These are phyloP conservation scores for Mrakia frigida DNA, from an alignment of 768 basidiomycete genomes.

Conservation along the genomic window DNA sequence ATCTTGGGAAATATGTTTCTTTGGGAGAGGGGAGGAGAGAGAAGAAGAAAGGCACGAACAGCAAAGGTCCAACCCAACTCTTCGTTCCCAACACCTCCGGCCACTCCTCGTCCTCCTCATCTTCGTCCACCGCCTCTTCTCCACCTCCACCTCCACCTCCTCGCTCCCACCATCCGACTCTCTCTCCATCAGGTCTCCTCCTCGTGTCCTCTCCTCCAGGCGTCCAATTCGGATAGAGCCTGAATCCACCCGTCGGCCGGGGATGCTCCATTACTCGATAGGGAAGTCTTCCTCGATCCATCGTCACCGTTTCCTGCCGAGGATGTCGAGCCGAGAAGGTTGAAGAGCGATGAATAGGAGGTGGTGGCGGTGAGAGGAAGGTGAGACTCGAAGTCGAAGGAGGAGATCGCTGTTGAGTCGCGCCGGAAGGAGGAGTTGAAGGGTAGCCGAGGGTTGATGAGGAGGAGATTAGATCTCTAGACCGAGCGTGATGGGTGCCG, in stretches of 20 bases:
- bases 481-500: not conserved
- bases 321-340: not conserved
- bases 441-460: not conserved
- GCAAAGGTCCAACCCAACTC: slow-evolving; percentile 29
- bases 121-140: not conserved
- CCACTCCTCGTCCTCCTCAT: slow-evolving; percentile 12
- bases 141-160: not conserved
- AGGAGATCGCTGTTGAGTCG: not conserved
- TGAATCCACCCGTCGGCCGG: not conserved
- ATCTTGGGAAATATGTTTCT: no score
- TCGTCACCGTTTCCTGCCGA: not conserved
- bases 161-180: not conserved
- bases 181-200: not conserved
- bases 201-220: slow-evolving; percentile 28
- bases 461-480: not conserved
- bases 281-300: not conserved
- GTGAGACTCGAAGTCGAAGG: not conserved
- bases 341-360: not conserved
- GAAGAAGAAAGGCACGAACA: slow-evolving; percentile 2
- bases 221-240: slow-evolving; percentile 24
- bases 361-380: not conserved
- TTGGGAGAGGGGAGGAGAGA: not conserved
- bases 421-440: not conserved
- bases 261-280: slow-evolving; percentile 10
- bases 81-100: slow-evolving; percentile 13